These are phyloP conservation scores for Fragaria vesca DNA, from an alignment of 306 rosid species.

Conservation along the genomic window DNA sequence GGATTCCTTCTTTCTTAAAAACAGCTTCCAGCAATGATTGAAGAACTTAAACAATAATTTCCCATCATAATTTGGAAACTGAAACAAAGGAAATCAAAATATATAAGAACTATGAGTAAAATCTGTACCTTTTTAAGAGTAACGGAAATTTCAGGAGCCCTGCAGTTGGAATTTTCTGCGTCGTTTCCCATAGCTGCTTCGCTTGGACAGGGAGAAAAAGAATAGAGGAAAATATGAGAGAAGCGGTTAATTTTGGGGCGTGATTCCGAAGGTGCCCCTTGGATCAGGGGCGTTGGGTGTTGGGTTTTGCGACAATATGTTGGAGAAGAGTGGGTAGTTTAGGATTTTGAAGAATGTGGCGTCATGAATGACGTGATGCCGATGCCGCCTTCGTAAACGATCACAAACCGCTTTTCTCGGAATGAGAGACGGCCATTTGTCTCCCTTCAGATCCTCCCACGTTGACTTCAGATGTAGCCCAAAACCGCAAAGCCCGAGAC, in stretches of 20 bases:
- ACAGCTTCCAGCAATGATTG: neutral
- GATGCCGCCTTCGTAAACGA: neutral
- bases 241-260: conserved; percentile 12
- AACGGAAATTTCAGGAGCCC: neutral
- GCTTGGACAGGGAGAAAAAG: neutral
- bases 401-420: neutral
- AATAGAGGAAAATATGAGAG: neutral
- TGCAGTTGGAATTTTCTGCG: conserved; percentile 1
- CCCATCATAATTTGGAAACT: neutral
- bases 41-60: neutral
- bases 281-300: neutral
- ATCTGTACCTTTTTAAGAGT: neutral
- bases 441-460: neutral
- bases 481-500: neutral
- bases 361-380: neutral
- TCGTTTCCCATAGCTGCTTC: neutral
- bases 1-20: neutral
- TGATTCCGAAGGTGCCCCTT: conserved; percentile 1
- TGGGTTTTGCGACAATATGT: neutral
- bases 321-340: neutral
- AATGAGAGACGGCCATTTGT: neutral
- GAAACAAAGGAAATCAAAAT: neutral
- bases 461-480: neutral
- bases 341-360: neutral
- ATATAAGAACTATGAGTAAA: neutral